phyloP scores from a whole-genome alignment of 768 basidiomycete species.

The Tulasnella sp. region DNA sequence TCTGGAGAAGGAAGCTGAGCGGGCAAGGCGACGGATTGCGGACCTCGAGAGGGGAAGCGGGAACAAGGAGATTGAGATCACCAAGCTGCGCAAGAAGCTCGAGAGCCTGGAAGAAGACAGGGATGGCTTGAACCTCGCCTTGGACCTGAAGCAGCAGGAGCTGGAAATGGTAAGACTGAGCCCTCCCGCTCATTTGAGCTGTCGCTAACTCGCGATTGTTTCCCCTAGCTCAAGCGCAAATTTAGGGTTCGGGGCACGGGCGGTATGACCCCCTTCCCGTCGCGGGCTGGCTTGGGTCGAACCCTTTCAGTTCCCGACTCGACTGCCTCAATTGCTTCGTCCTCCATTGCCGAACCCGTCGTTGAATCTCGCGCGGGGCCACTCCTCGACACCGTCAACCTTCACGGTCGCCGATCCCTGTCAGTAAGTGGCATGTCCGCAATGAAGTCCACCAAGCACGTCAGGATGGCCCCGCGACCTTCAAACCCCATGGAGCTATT shows the following conservation, averaged over 20 bases:
- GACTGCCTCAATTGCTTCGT: too few species aligned
- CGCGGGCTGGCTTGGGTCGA: too few species aligned
- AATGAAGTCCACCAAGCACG: too few species aligned
- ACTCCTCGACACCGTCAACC: too few species aligned
- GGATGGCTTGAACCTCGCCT: conserved; percentile 82
- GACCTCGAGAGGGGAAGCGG: conserved; percentile 80
- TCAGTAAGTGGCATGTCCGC: too few species aligned
- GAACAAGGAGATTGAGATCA: conserved; percentile 77
- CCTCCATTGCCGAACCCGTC: too few species aligned
- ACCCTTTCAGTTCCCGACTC: too few species aligned
- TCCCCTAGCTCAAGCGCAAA: background rate
- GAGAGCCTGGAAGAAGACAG: conserved; percentile 67
- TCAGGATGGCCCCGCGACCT: too few species aligned
- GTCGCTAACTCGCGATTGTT: background rate
- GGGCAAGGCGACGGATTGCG: conserved; percentile 40
- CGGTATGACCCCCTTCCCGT: too few species aligned
- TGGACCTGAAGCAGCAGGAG: conserved; percentile 95
- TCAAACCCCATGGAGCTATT: too few species aligned
- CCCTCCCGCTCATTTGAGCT: background rate
- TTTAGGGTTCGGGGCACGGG: background rate
- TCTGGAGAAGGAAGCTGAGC: conserved; percentile 4
- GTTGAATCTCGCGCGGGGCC: too few species aligned
- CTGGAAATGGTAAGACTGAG: conserved; percentile 71
- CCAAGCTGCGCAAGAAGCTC: conserved; percentile 62
- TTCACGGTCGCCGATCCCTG: too few species aligned